phyloP scores from a whole-genome alignment of 306 rosid genomes.

The peach (Prunus persica) region DNA sequence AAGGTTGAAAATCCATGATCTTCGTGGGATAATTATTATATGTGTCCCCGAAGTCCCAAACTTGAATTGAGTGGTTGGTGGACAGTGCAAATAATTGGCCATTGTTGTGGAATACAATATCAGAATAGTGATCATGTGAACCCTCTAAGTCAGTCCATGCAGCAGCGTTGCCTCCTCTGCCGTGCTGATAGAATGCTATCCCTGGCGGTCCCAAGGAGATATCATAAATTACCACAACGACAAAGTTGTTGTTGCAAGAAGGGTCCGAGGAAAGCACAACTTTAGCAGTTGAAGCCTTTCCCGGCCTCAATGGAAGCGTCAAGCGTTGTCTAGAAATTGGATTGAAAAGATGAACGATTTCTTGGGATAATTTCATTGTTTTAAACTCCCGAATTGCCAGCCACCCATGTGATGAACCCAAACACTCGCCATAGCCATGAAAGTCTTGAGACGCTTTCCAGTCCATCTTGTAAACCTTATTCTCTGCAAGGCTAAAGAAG shows the following conservation, averaged over 20 bases:
- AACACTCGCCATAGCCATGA: background rate
- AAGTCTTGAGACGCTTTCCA: background rate
- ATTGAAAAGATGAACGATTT: background rate
- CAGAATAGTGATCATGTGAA: background rate
- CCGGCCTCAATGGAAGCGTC: background rate
- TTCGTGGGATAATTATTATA: background rate
- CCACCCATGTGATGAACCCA: constrained; percentile 20
- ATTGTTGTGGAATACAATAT: background rate
- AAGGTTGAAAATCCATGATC: background rate
- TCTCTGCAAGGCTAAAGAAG: constrained; percentile 12
- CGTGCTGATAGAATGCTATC: background rate
- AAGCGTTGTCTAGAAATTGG: background rate
- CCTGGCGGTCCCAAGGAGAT: background rate
- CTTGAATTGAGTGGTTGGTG: background rate
- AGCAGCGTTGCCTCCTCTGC: background rate
- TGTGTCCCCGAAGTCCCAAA: background rate
- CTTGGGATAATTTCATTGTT: background rate
- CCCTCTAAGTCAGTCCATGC: background rate
- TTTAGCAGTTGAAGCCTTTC: background rate
- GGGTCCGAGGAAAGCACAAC: background rate
- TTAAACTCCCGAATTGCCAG: background rate
- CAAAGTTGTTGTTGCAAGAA: background rate
- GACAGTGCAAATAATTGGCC: background rate
- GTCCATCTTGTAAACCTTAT: background rate
- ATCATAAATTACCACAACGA: background rate